A percentile compares a stretch with the other conserved stretches of the same genome.
phyloP scores from a whole-genome alignment of 73 alveolate genomes.

The Paramecium primaurelia region DNA sequence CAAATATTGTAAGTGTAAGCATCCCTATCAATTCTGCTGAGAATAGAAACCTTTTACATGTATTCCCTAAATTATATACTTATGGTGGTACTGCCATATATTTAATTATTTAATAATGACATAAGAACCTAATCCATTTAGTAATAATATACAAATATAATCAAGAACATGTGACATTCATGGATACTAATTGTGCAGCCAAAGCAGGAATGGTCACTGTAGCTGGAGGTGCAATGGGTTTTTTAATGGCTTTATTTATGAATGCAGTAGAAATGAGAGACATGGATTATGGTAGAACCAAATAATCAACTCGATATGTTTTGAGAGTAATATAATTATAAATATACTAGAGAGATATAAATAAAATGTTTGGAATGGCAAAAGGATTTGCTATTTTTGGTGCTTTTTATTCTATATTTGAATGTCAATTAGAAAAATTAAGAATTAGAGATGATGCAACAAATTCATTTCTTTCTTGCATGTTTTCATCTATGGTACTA shows the following conservation, averaged over 20 bases:
- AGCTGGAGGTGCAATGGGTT: conserved; percentile 66
- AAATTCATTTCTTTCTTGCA: conserved; percentile 38
- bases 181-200: conserved; percentile 47
- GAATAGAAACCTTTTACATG: background rate
- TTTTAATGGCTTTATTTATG: conserved; percentile 59
- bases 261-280: conserved; percentile 67
- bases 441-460: conserved; percentile 47
- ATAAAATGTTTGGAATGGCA: conserved; percentile 41
- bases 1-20: background rate
- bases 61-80: background rate
- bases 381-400: conserved; percentile 60
- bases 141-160: background rate
- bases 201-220: conserved; percentile 59
- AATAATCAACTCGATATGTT: conserved; percentile 24
- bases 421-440: conserved; percentile 59
- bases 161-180: background rate
- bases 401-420: conserved; percentile 44
- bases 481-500: conserved; percentile 49
- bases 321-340: background rate
- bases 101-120: conserved; percentile 23
- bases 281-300: conserved; percentile 55
- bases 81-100: background rate
- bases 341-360: conserved; percentile 12
- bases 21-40: background rate
- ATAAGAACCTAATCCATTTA: conserved; percentile 39